Base-by-base conservation (phyloP, 75 land plant genomes). In the Azolla pinnata region DNA sequence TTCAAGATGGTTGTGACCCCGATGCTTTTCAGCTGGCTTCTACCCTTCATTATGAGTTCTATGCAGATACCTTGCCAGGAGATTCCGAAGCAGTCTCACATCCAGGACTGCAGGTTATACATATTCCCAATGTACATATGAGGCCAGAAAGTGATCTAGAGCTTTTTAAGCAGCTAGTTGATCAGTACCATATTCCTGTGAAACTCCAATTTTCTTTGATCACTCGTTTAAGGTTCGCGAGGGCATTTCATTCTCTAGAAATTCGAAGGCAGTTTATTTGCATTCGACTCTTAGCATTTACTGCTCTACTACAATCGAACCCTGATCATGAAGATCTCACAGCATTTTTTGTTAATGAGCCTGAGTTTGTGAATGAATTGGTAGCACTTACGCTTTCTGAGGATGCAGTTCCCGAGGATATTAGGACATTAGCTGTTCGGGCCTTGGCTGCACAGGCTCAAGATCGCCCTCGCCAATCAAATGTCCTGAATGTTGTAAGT, bases 1-100 rank as follows among this genome's bases (percentile, higher is more conserved):
- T 75, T 17, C 70, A 67, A 18, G 66, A 74, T 80, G 86, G 79
- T 0, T 74, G 75, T 64, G 93, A 87, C 60, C 34, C 71, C 18
- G 67, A 61, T 50, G 78, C 77, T 1, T 54, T 48, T 57, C 72
- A 54, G 53, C 58, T 83, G 26, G 98, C 87, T 24, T 81, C 84
- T 49, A 74, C 85, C 14, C 85, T 93, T 26, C 98, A 93, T 77
- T 93, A 87, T 82, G 90, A 93, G 57, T 93, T 88, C 56, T 88
- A 93, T 77, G 66, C 66, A 33, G 63, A 60, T 69, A 78, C 66
- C 17, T 57, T 68, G 29, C 25, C 59, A 20, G 56, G 51, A 26
- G 75, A 71, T 23, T 30, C 63, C 20, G 14, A 27, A 23, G n/a
- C 25, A 38, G 60, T 32, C 33, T 33, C n/a, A 17, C 27, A 62